Evolutionary conservation across 108 stramenopile species (phyloP).

Genomic region (Skeletonema menzelii): DNA sequence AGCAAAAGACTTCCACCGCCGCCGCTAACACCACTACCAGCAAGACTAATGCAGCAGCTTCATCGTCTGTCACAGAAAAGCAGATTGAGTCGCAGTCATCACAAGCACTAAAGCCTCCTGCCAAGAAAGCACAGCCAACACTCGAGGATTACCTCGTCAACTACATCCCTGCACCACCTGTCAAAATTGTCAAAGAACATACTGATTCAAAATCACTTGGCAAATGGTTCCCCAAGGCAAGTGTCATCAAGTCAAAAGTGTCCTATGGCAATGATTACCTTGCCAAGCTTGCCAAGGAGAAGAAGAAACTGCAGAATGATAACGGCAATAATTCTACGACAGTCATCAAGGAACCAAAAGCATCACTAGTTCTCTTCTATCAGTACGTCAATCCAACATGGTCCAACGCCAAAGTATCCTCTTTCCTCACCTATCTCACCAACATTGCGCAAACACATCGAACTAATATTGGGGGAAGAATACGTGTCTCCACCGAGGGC

Average conservation of each 20-base stretch:
- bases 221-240: slow-evolving; percentile 88
- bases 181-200: slow-evolving; percentile 1
- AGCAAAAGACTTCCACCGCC: neutral
- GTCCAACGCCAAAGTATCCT: slow-evolving; percentile 48
- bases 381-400: slow-evolving; percentile 73
- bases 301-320: slow-evolving; percentile 4
- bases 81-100: neutral
- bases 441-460: slow-evolving; percentile 52
- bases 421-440: slow-evolving; percentile 58
- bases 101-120: neutral
- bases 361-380: slow-evolving; percentile 80
- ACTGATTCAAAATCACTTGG: slow-evolving; percentile 46
- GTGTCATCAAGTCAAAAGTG: slow-evolving; percentile 63
- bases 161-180: slow-evolving; percentile 20
- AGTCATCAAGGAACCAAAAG: slow-evolving; percentile 35
- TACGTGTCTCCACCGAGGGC: slow-evolving; percentile 83
- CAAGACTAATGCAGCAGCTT: neutral
- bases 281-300: slow-evolving; percentile 14
- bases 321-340: neutral
- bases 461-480: slow-evolving; percentile 69
- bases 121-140: slow-evolving; percentile 11
- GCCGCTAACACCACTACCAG: neutral
- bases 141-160: slow-evolving; percentile 15
- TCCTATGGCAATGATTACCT: slow-evolving; percentile 59
- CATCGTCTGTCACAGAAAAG: neutral